Conservation (phyloP, 2,329 filamentous ascomycete genomes). For the Gyromitra esculenta region DNA sequence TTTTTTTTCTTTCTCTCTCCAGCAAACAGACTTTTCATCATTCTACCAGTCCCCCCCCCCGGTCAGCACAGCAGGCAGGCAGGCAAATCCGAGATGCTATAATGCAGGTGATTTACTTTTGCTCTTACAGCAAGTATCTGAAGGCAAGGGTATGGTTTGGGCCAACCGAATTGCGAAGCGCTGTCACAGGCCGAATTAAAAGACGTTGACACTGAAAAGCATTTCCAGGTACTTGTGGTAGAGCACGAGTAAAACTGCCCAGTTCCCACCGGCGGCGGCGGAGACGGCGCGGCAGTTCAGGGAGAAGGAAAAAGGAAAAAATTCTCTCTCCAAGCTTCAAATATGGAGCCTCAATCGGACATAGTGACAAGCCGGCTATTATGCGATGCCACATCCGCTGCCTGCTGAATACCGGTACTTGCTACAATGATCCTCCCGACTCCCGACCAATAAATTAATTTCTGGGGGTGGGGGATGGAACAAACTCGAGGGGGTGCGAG, state of each 20-base stretch:
- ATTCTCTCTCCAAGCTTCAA: background rate
- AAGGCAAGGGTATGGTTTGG: no score
- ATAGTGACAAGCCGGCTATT: conserved; percentile 9
- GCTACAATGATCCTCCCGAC: background rate
- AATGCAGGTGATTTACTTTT: no score
- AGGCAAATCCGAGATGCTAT: conserved; percentile 4
- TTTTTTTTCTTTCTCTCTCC: background rate
- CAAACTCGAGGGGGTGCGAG: no score
- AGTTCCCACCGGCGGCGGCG: conserved; percentile 14
- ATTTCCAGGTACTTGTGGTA: background rate
- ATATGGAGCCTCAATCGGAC: conserved; percentile 34
- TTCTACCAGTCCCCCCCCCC: background rate
- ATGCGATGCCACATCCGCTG: conserved; percentile 13
- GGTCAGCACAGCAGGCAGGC: background rate
- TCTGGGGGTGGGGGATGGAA: background rate
- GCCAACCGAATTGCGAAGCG: no score
- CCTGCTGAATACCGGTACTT: conserved; percentile 11
- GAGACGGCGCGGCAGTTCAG: conserved; percentile 35
- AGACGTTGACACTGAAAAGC: no score
- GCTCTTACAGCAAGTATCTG: no score
- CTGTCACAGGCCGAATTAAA: no score
- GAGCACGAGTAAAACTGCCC: background rate
- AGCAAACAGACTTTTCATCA: background rate
- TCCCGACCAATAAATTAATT: conserved; percentile 24
- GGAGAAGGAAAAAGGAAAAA: conserved; percentile 1